These are phyloP conservation scores for Crithidia expoeki DNA, from an alignment of 208 protist genomes.

Conservation along the genomic window DNA sequence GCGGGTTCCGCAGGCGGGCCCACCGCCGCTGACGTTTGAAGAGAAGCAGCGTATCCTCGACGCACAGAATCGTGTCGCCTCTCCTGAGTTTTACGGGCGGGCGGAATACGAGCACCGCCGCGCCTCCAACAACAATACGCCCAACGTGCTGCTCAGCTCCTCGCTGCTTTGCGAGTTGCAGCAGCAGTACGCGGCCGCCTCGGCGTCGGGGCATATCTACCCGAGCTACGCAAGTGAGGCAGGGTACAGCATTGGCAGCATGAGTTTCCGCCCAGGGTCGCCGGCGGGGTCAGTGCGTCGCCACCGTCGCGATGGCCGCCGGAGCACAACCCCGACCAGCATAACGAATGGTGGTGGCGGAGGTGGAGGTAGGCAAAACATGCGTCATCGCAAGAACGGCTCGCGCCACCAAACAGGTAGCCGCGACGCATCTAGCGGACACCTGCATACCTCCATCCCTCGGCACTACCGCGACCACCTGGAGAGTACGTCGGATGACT, in stretches of 20 bases:
- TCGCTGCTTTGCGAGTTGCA: conserved; percentile 29
- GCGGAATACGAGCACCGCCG: conserved; percentile 35
- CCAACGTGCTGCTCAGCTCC: conserved; percentile 27
- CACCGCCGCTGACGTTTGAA: conserved; percentile 43
- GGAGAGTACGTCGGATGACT: conserved; percentile 48
- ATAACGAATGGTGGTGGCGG: background rate
- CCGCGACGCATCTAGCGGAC: background rate
- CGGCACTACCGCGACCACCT: conserved; percentile 27
- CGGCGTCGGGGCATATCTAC: background rate
- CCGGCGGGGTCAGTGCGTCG: conserved; percentile 31
- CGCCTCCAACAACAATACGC: conserved; percentile 23
- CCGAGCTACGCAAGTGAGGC: conserved; percentile 17
- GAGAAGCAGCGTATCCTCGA: conserved; percentile 42
- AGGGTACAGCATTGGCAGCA: conserved; percentile 15
- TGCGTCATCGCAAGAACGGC: conserved; percentile 17
- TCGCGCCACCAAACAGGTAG: conserved; percentile 8
- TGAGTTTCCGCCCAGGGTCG: conserved; percentile 30
- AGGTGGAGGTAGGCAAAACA: too few relatives aligned
- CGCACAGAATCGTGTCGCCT: conserved; percentile 45
- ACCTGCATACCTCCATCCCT: background rate
- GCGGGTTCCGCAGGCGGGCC: conserved; percentile 49
- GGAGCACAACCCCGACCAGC: conserved; percentile 14
- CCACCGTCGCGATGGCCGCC: conserved; percentile 5
- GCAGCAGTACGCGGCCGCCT: conserved; percentile 23
- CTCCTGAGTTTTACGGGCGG: conserved; percentile 46